A percentile compares a stretch with the other conserved stretches of the same genome.
These are phyloP conservation scores for Naematelia aurantialba DNA, from an alignment of 768 basidiomycete species.

Conservation along the genomic window DNA sequence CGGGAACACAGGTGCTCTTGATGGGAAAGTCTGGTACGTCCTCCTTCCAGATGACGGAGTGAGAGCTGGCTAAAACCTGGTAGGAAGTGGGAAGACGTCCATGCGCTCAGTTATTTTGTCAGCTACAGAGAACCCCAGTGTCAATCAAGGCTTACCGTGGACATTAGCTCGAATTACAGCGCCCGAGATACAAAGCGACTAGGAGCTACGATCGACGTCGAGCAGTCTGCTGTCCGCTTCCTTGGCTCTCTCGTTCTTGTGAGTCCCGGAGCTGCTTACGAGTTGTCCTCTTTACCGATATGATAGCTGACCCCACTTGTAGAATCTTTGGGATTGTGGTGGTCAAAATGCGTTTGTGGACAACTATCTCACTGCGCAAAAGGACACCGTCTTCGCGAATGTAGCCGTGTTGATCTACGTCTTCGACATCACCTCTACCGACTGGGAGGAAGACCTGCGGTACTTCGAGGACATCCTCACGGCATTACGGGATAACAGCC, in stretches of 20 bases:
- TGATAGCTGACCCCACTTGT: not conserved
- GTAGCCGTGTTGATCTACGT: conserved; percentile 98
- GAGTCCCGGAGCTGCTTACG: conserved; percentile 10
- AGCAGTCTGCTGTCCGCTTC: conserved; percentile 95
- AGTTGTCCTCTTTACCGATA: not conserved
- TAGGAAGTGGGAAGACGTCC: conserved; percentile 66
- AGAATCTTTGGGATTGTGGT: conserved; percentile 95
- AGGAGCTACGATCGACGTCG: conserved; percentile 96
- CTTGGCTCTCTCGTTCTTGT: conserved; percentile 85
- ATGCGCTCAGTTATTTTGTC: conserved; percentile 99
- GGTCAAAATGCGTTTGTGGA: conserved; percentile 99
- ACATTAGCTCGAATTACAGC: conserved; percentile 81
- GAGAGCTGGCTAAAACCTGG: conserved; percentile 5
- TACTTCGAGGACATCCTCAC: conserved; percentile 90
- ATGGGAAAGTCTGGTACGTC: conserved; percentile 94
- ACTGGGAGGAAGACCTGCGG: conserved; percentile 74
- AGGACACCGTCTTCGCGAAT: conserved; percentile 91
- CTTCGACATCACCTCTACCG: conserved; percentile 86
- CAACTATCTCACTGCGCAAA: conserved; percentile 85
- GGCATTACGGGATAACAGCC: conserved; percentile 57
- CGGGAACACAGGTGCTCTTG: conserved; percentile 68
- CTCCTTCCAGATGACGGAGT: not conserved
- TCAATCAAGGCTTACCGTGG: not conserved
- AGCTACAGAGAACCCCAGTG: conserved; percentile 48
- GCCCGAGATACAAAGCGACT: conserved; percentile 85